These are phyloP conservation scores for Filosporella fistucella DNA, from an alignment of 495 filamentous ascomycete species.

Conservation along the genomic window DNA sequence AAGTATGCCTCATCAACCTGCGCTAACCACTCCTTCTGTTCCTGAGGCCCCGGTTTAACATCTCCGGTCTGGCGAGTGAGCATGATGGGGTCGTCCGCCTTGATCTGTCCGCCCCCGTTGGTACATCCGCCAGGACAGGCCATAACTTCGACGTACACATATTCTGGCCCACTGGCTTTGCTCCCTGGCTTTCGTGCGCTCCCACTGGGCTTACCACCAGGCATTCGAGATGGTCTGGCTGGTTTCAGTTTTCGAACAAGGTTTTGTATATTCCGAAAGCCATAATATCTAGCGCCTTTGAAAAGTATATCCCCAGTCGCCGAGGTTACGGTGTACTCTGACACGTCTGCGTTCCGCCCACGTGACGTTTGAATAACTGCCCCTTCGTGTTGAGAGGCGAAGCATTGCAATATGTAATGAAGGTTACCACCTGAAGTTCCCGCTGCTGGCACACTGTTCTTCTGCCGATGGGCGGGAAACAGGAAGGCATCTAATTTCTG, in stretches of 20 bases:
- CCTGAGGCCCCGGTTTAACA: slow-evolving; percentile 57
- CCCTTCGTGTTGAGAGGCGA: slow-evolving; percentile 62
- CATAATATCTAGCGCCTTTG: slow-evolving; percentile 87
- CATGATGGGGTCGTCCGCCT: slow-evolving; percentile 67
- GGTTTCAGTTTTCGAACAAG: slow-evolving; percentile 87
- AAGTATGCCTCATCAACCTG: slow-evolving; percentile 93
- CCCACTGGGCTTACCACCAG: slow-evolving; percentile 55
- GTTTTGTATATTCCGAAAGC: slow-evolving; percentile 97
- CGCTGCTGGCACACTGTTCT: slow-evolving; percentile 28
- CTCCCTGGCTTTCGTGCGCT: slow-evolving; percentile 40
- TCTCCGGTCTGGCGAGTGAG: slow-evolving; percentile 26
- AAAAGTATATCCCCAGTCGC: slow-evolving; percentile 55
- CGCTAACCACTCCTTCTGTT: slow-evolving; percentile 82
- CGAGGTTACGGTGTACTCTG: slow-evolving; percentile 67
- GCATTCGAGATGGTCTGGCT: slow-evolving; percentile 65
- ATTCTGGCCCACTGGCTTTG: slow-evolving; percentile 41
- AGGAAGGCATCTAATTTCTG: slow-evolving; percentile 62
- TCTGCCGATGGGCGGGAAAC: slow-evolving; percentile 41
- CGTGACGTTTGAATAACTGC: slow-evolving; percentile 62
- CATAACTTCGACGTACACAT: slow-evolving; percentile 96
- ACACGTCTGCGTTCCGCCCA: slow-evolving; percentile 85
- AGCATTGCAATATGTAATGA: slow-evolving; percentile 69
- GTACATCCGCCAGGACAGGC: slow-evolving; percentile 97
- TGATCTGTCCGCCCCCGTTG: slow-evolving; percentile 94
- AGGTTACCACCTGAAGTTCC: slow-evolving; percentile 91